Conservation (phyloP, 2,329 filamentous ascomycete species). For the Clarireedia monteithiana region DNA sequence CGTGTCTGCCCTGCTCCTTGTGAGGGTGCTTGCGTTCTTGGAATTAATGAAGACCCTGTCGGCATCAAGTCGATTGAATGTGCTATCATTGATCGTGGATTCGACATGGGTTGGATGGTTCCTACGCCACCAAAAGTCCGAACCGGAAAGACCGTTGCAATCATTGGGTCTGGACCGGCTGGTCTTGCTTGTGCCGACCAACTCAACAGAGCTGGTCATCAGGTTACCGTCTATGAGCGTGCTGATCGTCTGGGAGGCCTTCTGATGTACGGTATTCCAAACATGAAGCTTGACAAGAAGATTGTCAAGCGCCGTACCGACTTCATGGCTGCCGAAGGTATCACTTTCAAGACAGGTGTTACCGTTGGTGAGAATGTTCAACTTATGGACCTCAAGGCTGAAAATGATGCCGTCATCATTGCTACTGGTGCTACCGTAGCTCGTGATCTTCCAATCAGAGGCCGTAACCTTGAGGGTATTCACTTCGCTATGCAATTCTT, state of each 20-base stretch:
- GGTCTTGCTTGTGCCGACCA: slow-evolving; percentile 89
- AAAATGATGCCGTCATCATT: slow-evolving; percentile 79
- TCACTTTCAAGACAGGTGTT: slow-evolving; percentile 73
- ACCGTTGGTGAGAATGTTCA: slow-evolving; percentile 67
- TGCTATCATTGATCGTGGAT: slow-evolving; percentile 94
- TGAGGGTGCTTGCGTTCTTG: slow-evolving; percentile 90
- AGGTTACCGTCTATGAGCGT: slow-evolving; percentile 86
- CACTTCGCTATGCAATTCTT: slow-evolving; percentile 98
- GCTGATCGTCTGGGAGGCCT: slow-evolving; percentile 85
- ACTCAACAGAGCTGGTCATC: slow-evolving; percentile 86
- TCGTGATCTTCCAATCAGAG: slow-evolving; percentile 84
- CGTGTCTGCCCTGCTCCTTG: slow-evolving; percentile 95
- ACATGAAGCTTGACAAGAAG: slow-evolving; percentile 99
- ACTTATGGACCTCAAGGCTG: slow-evolving; percentile 62
- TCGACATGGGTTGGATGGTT: slow-evolving; percentile 98
- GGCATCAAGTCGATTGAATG: slow-evolving; percentile 98
- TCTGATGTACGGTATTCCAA: slow-evolving; percentile 97
- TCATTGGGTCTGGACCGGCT: slow-evolving; percentile 88
- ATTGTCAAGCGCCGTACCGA: slow-evolving; percentile 92
- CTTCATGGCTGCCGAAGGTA: slow-evolving; percentile 85
- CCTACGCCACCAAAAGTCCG: slow-evolving; percentile 70
- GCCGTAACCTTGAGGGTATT: slow-evolving; percentile 79
- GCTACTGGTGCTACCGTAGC: slow-evolving; percentile 90
- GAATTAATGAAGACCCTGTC: slow-evolving; percentile 94
- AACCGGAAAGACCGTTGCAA: slow-evolving; percentile 78